Base-by-base conservation (phyloP, 129 eudicot genomes). In the Escallonia rubra region DNA sequence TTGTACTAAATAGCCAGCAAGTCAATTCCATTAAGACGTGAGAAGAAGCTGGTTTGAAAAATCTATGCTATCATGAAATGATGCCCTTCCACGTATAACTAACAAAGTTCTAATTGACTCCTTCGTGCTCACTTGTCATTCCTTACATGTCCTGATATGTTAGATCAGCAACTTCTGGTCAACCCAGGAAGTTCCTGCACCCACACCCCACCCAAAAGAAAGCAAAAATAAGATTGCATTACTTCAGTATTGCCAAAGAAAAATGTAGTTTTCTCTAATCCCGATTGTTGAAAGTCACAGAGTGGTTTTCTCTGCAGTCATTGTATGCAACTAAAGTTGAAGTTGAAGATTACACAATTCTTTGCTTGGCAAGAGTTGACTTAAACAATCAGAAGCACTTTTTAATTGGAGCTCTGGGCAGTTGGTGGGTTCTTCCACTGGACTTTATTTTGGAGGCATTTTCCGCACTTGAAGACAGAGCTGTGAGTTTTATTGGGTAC, bases 341-440 rank as follows among this genome's bases (percentile, higher is more conserved):
- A 70, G 89, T 83, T 52, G 81, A 87, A 41, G 89, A 83, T 75
- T 87, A 83, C 82, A 75, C 39, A 11, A 63, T 80, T 16, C 63
- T 87, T 34, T 80, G 80, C 66, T 44, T 87, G 64, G 94, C 87
- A 11, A 83, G 74, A 64, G 81, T 80, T 52, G 85, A 83, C 55
- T 51, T 87, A 65, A 66, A 74, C 23, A 87, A 87, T 49, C 78
- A 66, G 63, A 70, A 60, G 62, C 73, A 72, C 69, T 81, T 84
- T 58, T 79, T 87, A 66, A 44, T 83, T 53, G 89, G 94, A 61
- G 72, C 83, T 57, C 70, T 83, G 55, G 94, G 94, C 69, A 84
- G 86, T 72, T 87, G 94, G 94, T 83, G 94, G 94, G 86, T 78
- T 64, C 66, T 83, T 48, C 82, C 75, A 48, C 51, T 71, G 69